phyloP scores from a whole-genome alignment of 495 filamentous ascomycete genomes.

The Aspergillus nidulans region DNA sequence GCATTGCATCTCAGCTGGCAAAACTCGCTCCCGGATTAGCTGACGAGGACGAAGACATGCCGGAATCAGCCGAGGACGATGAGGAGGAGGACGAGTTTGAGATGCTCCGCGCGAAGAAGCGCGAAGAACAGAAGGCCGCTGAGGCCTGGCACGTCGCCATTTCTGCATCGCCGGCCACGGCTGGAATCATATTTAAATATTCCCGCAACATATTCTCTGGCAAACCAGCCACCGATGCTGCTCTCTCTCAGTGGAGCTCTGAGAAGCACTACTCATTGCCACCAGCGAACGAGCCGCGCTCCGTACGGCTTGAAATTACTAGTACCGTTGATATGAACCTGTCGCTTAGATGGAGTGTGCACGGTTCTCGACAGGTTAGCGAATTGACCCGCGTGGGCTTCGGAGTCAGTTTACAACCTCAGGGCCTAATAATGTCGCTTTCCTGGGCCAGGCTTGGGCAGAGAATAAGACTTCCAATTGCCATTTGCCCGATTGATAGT shows the following conservation, averaged over 20 bases:
- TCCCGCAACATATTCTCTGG: constrained; percentile 42
- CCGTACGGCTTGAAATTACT: constrained; percentile 31
- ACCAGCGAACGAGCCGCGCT: constrained; percentile 28
- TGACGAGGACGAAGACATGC: constrained; percentile 26
- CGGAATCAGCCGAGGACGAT: constrained; percentile 11
- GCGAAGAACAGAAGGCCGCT: constrained; percentile 20
- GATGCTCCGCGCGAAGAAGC: constrained; percentile 17
- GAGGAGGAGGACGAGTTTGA: constrained; percentile 21
- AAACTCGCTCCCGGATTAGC: constrained; percentile 12
- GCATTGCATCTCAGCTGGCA: constrained; percentile 26
- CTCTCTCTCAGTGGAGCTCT: constrained; percentile 40
- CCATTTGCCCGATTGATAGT: constrained; percentile 33
- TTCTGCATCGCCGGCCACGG: constrained; percentile 24
- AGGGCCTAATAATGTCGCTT: constrained; percentile 36
- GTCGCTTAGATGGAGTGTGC: constrained; percentile 32
- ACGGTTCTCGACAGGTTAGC: constrained; percentile 35
- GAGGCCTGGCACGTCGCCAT: constrained; percentile 34
- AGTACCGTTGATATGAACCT: constrained; percentile 21
- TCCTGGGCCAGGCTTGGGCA: constrained; percentile 43
- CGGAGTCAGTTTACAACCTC: constrained; percentile 31
- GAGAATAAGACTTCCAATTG: constrained; percentile 36
- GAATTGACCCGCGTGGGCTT: constrained; percentile 38
- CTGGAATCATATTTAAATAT: constrained; percentile 31
- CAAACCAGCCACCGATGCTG: constrained; percentile 25
- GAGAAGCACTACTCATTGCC: constrained; percentile 37